Base-by-base conservation (phyloP, 257 asterid genomes). In the Phtheirospermum japonicum region DNA sequence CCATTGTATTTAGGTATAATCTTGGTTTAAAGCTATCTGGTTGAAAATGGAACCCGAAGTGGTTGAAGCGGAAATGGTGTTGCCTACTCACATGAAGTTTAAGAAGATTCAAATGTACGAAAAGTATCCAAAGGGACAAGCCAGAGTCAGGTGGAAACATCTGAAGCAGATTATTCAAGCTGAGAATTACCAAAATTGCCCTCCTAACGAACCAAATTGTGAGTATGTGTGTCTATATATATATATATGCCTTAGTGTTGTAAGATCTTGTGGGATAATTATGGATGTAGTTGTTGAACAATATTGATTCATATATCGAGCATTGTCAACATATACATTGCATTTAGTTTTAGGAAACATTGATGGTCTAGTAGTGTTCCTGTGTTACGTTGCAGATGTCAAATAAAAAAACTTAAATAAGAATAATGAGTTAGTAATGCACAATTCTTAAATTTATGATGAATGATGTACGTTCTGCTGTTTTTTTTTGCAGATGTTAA, bases 121-220 rank as follows among this genome's bases (percentile, higher is more conserved):
- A 18, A 91, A 88, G 80, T 91, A 88, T 69, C 98, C 98, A 0
- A 91, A 88, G 76, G 98, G 98, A 10, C 98, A 89, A 68, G 77
- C 97, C 30, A 73, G 94, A 70, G 80, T 82, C 31, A 74, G 98
- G 66, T 88, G 98, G 98, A 92, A 92, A 43, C 98, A 92, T 71
- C 95, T 92, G 73, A 92, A 86, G 78, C 98, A 92, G 82, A 75
- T 92, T 34, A 73, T 92, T 66, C 95, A 74, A 58, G 95, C 97
- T 17, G 97, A 92, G 73, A 92, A 84, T 68, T 88, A 88, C 80
- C 94, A 84, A 30, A 83, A 81, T 18, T 84, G 71, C 57, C 79
- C 87, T 34, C 93, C 95, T 0, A 28, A 81, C 19, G 76, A 78
- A 67, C 93, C 97, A 10, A 88, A 80, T 65, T 92, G 98, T 92